Evolutionary conservation across 331 rosid species (phyloP), one percentile per base, ranked within the genome.

Genomic region (Quercus lobata): DNA sequence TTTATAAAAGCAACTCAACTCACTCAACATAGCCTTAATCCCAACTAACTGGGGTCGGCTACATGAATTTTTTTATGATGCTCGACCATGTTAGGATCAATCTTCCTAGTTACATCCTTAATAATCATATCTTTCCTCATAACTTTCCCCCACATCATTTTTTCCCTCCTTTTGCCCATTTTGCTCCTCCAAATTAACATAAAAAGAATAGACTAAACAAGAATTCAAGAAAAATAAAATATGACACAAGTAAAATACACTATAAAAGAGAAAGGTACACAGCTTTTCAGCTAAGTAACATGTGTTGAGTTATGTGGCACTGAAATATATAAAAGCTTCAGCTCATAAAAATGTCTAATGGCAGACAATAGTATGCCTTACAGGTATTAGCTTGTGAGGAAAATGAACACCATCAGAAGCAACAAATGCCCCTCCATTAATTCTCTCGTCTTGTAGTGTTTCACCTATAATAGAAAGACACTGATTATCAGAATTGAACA

Each of bases 341-440:
- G 61, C 58, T 46, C 60, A 22, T 34, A 22, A 53, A 11, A 76
- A 44, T 25, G 57, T 24, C 35, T 74, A n/a, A 34, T 29, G 19
- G 41, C 22, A 44, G 72, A 82, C 15, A 81, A 63, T 58, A 55
- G 66, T 72, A 9, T 19, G 78, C 69, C 97, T 74, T 81, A 95
- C 99, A 57, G 99, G 99, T 79, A 93, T 93, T 82, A 95, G 91
- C 89, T 95, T 95, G 84, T 87, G 92, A 69, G 99, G 94, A 75
- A 95, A 88, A 79, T 93, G 97, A 81, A 82, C 89, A 62, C 97
- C 97, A 84, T 93, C 98, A 6, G 85, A 75, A 74, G 93, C 88
- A 76, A 95, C 84, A 87, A 95, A 95, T 87, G 97, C 92, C 34
- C 98, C 94, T 80, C 99, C 99, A 81, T 91, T 90, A 82, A 71